phyloP scores from a whole-genome alignment of 169 alveolate genomes.

The Plasmodium gaboni region DNA sequence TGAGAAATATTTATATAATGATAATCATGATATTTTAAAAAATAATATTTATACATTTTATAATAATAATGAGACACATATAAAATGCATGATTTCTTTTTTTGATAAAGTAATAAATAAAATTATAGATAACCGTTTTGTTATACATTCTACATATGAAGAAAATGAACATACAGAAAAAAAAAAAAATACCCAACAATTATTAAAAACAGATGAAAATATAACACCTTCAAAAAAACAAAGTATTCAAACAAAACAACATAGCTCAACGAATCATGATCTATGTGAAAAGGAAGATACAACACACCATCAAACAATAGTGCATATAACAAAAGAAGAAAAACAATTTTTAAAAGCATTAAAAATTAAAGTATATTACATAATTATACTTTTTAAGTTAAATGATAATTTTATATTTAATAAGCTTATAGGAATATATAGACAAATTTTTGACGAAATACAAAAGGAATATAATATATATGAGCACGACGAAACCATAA shows the following conservation, averaged over 20 bases:
- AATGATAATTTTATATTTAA: conserved; percentile 74
- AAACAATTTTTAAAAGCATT: conserved; percentile 56
- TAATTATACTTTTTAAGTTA: conserved; percentile 53
- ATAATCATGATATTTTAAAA: conserved; percentile 12
- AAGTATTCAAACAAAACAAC: neutral
- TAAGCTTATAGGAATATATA: conserved; percentile 53
- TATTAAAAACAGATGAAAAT: neutral
- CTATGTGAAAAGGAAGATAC: neutral
- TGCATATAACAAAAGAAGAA: conserved; percentile 31
- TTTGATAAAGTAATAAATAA: conserved; percentile 59
- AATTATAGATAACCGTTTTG: conserved; percentile 49
- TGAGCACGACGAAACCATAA: conserved; percentile 17
- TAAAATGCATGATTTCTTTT: conserved; percentile 69
- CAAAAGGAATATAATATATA: conserved; percentile 20
- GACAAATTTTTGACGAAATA: conserved; percentile 69
- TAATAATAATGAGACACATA: conserved; percentile 38
- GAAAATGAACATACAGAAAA: neutral
- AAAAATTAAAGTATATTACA: conserved; percentile 49
- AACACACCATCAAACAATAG: neutral
- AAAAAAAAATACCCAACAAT: neutral
- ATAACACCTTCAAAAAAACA: neutral
- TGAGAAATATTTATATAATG: conserved; percentile 41
- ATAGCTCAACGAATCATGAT: neutral
- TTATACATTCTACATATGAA: conserved; percentile 8
- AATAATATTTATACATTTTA: conserved; percentile 52